These are phyloP conservation scores for Tremella fuciformis DNA, from an alignment of 768 basidiomycete genomes.

Conservation along the genomic window DNA sequence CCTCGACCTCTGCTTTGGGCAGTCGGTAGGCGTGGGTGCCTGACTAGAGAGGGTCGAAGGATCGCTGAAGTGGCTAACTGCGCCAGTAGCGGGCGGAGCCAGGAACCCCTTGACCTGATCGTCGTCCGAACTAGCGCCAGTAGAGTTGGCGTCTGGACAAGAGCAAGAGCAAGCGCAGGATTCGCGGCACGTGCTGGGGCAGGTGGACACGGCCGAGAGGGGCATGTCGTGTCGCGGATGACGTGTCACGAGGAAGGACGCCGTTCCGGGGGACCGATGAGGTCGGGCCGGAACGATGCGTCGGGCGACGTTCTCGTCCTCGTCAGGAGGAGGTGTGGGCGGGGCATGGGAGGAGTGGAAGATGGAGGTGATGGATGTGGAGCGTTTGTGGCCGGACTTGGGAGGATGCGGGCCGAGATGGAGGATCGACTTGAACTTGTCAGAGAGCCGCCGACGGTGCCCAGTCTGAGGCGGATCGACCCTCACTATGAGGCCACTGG, in stretches of 20 bases:
- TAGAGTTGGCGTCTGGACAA: too few relatives aligned
- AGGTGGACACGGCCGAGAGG: slow-evolving; percentile 6
- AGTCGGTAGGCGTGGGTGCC: too few relatives aligned
- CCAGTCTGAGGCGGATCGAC: slow-evolving; percentile 9
- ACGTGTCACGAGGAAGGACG: slow-evolving; percentile 21
- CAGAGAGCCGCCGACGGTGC: slow-evolving; percentile 20
- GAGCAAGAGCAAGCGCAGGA: too few relatives aligned
- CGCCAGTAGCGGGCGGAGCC: background rate
- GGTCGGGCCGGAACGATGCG: slow-evolving; percentile 14
- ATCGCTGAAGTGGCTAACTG: slow-evolving; percentile 1
- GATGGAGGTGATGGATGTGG: background rate
- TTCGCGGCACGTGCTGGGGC: background rate
- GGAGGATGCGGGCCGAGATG: background rate
- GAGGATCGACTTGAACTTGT: slow-evolving; percentile 29
- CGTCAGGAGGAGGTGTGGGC: background rate
- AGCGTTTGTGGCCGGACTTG: background rate
- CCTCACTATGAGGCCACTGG: background rate
- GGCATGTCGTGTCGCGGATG: slow-evolving; percentile 2
- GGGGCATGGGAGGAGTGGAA: background rate
- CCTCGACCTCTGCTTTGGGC: too few relatives aligned
- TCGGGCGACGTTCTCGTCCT: slow-evolving; percentile 4
- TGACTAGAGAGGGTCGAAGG: background rate
- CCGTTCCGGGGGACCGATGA: slow-evolving; percentile 28
- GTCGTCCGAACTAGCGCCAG: too few relatives aligned
- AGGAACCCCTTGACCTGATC: too few relatives aligned